Evolutionary conservation across 306 rosid species (phyloP), one percentile per base, ranked within the genome.

Genomic region (Ammopiptanthus mongolicus): DNA sequence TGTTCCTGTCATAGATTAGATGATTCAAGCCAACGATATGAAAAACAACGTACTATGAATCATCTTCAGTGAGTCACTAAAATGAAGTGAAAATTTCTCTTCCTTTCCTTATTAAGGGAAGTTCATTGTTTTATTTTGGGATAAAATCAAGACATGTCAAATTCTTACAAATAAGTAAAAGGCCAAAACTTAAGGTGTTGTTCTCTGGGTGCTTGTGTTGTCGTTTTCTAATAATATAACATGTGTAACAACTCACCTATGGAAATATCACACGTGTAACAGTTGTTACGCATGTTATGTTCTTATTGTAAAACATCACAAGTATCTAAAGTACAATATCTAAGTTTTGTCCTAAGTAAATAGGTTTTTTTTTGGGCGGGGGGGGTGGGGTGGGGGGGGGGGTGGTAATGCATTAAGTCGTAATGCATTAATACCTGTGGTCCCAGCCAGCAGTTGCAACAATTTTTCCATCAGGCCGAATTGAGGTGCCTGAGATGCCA

Each of bases 371-470:
- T 0, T n/a, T n/a, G n/a, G n/a, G n/a, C n/a, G n/a, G n/a, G n/a
- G n/a, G n/a, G n/a, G n/a, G n/a, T n/a, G n/a, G n/a, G n/a, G n/a
- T n/a, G n/a, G n/a, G n/a, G n/a, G n/a, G n/a, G n/a, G n/a, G n/a
- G n/a, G n/a, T n/a, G n/a, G n/a, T n/a, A n/a, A n/a, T n/a, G n/a
- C n/a, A n/a, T n/a, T n/a, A n/a, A n/a, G n/a, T n/a, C n/a, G 28
- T 25, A 25, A 1, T 25, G 28, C 3, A 25, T 25, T 25, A 75
- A 50, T 64, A 94, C 98, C 97, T 91, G 86, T 91, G 97, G 78
- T 95, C 98, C 98, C 98, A 95, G 70, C 97, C 98, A 69, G 98
- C 95, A 50, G 97, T 90, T 22, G 97, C 96, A 61, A 84, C 96
- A 78, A 84, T 87, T 88, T 87, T 90, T 31, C 86, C 87, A 71